phyloP scores from a whole-genome alignment of 2,329 filamentous ascomycete species.

The Mariannaea elegans region DNA sequence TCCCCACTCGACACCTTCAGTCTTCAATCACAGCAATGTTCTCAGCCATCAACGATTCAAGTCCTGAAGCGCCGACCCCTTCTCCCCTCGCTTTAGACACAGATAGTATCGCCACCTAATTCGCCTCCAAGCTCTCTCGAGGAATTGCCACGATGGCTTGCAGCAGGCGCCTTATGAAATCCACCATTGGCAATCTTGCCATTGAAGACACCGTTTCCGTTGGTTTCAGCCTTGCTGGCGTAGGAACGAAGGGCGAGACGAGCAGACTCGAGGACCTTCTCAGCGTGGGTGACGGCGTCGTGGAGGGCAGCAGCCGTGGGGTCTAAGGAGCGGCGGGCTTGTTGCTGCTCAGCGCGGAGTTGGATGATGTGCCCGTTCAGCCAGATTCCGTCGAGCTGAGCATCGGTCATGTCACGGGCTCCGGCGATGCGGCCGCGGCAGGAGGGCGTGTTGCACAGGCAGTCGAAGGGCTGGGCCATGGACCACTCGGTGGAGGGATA shows the following conservation, averaged over 20 bases:
- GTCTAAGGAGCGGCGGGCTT: slow-evolving; percentile 41
- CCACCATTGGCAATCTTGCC: slow-evolving; percentile 33
- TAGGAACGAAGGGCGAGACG: slow-evolving; percentile 54
- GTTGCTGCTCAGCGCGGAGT: slow-evolving; percentile 56
- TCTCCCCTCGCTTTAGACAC: slow-evolving; percentile 29
- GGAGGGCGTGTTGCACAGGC: slow-evolving; percentile 64
- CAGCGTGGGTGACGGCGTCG: slow-evolving; percentile 55
- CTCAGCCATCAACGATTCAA: slow-evolving; percentile 11
- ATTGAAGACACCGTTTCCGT: slow-evolving; percentile 25
- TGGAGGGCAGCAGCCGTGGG: slow-evolving; percentile 53
- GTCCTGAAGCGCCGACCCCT: slow-evolving; percentile 6
- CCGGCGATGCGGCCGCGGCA: slow-evolving; percentile 72
- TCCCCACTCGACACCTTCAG: slow-evolving; percentile 14
- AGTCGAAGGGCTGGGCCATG: slow-evolving; percentile 77
- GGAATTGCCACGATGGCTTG: slow-evolving; percentile 55
- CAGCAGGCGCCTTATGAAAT: slow-evolving; percentile 31
- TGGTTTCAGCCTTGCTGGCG: slow-evolving; percentile 23
- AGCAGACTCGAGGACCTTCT: slow-evolving; percentile 57
- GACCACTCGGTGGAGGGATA: slow-evolving; percentile 79
- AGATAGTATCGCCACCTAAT: slow-evolving; percentile 68
- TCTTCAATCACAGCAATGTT: slow-evolving; percentile 23
- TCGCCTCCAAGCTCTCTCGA: slow-evolving; percentile 66
- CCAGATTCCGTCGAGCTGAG: slow-evolving; percentile 66
- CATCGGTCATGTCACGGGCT: slow-evolving; percentile 65
- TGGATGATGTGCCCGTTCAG: slow-evolving; percentile 69